Percentiles rank a stretch among this genome's conserved stretches.
Conservation (phyloP, 108 stramenopile genomes). For the Licmophora abbreviata region DNA sequence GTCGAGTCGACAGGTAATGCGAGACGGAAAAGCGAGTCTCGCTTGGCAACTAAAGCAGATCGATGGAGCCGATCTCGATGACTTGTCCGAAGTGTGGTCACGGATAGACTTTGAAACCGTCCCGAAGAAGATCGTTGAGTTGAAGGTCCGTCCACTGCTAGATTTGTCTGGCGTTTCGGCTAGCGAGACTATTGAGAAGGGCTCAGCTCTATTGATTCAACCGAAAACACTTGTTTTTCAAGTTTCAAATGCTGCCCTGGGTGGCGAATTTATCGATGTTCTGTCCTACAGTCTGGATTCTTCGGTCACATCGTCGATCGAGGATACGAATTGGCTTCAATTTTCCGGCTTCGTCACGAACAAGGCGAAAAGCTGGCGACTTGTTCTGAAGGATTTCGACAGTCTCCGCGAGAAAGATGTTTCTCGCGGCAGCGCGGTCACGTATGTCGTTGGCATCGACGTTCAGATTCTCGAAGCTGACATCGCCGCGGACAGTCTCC, state of each 20-base stretch:
- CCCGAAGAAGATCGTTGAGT: slow-evolving; percentile 25
- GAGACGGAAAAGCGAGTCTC: slow-evolving; percentile 19
- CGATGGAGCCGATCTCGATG: neutral
- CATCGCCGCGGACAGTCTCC: slow-evolving; percentile 42
- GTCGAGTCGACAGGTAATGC: slow-evolving; percentile 6
- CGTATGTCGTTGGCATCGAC: slow-evolving; percentile 30
- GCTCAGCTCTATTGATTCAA: slow-evolving; percentile 1
- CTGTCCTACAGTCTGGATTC: slow-evolving; percentile 10
- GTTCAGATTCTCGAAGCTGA: slow-evolving; percentile 41
- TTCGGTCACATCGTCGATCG: neutral
- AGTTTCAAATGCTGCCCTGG: slow-evolving; percentile 30
- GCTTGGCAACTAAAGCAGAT: slow-evolving; percentile 28
- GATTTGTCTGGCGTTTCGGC: too few relatives aligned
- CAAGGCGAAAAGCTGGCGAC: slow-evolving; percentile 50
- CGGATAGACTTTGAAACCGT: slow-evolving; percentile 33
- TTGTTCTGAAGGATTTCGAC: slow-evolving; percentile 17
- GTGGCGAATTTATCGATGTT: slow-evolving; percentile 54
- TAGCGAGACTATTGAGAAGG: slow-evolving; percentile 12
- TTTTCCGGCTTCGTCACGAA: slow-evolving; percentile 29
- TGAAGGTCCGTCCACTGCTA: slow-evolving; percentile 23
- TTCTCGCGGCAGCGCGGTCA: slow-evolving; percentile 2
- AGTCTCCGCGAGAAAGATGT: neutral
- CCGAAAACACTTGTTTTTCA: slow-evolving; percentile 42
- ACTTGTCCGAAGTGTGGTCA: slow-evolving; percentile 24
- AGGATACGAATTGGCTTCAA: slow-evolving; percentile 17